Conservation (phyloP, 2,329 filamentous ascomycete genomes). For the Penicillium sp. region DNA sequence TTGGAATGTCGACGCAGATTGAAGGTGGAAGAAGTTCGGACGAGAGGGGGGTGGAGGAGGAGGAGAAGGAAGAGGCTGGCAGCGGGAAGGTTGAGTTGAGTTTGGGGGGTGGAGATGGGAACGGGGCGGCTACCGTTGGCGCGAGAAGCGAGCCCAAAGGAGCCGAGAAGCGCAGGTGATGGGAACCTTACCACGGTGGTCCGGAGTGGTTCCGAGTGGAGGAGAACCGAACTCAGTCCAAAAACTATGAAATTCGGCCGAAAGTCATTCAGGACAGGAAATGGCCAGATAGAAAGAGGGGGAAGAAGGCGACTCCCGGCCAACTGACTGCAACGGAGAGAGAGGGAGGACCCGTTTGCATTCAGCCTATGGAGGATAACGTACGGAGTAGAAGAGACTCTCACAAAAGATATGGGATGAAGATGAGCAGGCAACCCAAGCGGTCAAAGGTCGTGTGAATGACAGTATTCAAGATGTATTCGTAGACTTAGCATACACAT, state of each 20-base stretch:
- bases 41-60: conserved; percentile 14
- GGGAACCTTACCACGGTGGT: not conserved
- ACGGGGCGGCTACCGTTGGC: conserved; percentile 36
- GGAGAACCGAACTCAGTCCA: too few species aligned
- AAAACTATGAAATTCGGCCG: too few species aligned
- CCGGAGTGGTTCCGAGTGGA: conserved; percentile 3
- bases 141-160: conserved; percentile 36
- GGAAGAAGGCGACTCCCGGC: not conserved
- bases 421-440: not conserved
- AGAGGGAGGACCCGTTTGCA: conserved; percentile 4
- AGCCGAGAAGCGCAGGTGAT: conserved; percentile 28
- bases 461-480: not conserved
- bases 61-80: conserved; percentile 26
- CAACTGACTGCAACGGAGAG: conserved; percentile 4
- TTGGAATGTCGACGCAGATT: not conserved
- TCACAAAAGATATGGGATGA: not conserved
- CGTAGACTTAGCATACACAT: too few species aligned
- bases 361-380: not conserved
- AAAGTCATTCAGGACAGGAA: too few species aligned
- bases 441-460: not conserved
- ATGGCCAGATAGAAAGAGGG: not conserved
- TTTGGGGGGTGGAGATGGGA: conserved; percentile 17
- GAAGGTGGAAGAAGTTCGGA: conserved; percentile 1
- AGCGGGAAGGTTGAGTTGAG: conserved; percentile 26
- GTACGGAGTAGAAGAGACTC: not conserved